phyloP scores from a whole-genome alignment of 1,284 basidiomycete genomes.

The Binderoboletus segoi region DNA sequence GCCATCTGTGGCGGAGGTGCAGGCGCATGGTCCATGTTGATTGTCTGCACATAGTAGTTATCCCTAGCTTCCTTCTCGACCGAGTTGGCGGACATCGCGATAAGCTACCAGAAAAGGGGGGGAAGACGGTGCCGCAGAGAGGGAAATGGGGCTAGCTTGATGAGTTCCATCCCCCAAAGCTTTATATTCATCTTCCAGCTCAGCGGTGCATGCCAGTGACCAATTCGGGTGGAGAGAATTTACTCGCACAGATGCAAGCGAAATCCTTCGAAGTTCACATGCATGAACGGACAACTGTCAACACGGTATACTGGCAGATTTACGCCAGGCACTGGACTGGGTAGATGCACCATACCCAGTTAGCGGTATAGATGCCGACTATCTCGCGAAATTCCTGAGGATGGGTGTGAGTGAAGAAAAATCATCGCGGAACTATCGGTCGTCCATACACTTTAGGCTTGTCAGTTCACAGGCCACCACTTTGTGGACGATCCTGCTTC shows the following conservation, averaged over 20 bases:
- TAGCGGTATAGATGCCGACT: constrained; percentile 19
- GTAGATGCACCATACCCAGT: constrained; percentile 7
- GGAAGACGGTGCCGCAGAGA: constrained; percentile 1
- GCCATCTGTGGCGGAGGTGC: constrained; percentile 23
- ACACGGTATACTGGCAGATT: not conserved
- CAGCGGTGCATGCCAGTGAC: not conserved
- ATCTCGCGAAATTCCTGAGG: constrained; percentile 5
- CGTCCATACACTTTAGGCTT: not conserved
- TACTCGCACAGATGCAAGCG: not conserved
- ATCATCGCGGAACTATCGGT: constrained; percentile 3
- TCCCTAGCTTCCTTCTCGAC: constrained; percentile 27
- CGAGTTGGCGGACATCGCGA: constrained; percentile 25
- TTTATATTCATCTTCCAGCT: constrained; percentile 22
- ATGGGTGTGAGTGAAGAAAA: too few species aligned
- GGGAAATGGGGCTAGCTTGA: not conserved
- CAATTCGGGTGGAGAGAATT: not conserved
- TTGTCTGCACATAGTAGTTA: constrained; percentile 33
- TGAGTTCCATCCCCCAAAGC: not conserved
- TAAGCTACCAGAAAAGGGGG: not conserved
- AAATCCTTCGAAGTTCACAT: constrained; percentile 11
- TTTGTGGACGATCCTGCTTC: not conserved
- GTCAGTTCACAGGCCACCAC: not conserved
- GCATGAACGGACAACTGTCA: constrained; percentile 4
- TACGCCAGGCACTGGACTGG: constrained; percentile 15
- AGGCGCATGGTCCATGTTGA: constrained; percentile 21